Evolutionary conservation across 768 basidiomycete species (phyloP).

Genomic region (Mycena belliarum): DNA sequence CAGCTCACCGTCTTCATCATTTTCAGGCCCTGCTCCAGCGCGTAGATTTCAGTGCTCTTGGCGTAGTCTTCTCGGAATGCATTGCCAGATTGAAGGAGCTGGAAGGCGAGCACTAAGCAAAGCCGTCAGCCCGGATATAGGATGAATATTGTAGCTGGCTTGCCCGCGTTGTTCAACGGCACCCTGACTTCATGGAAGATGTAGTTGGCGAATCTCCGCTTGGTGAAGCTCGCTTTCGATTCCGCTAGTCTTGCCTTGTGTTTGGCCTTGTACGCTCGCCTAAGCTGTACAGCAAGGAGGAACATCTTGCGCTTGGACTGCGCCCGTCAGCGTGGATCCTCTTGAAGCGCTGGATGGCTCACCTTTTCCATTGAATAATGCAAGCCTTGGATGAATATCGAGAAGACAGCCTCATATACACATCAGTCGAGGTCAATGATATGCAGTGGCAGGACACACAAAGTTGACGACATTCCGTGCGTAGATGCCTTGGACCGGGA

Average conservation of each 20-base stretch:
- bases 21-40: conserved; percentile 36
- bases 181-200: conserved; percentile 53
- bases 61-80: conserved; percentile 31
- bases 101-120: conserved; percentile 38
- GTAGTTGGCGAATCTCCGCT: conserved; percentile 46
- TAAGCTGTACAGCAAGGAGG: conserved; percentile 34
- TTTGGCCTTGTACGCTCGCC: conserved; percentile 20
- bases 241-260: conserved; percentile 41
- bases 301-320: conserved; percentile 39
- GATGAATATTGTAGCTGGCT: background rate
- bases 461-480: conserved; percentile 26
- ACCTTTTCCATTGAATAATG: conserved; percentile 30
- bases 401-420: conserved; percentile 21
- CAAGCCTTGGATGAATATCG: conserved; percentile 25
- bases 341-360: background rate
- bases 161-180: conserved; percentile 49
- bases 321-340: background rate
- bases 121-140: background rate
- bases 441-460: conserved; percentile 28
- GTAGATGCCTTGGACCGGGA: conserved; percentile 26
- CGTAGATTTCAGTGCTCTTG: conserved; percentile 44
- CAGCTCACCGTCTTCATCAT: conserved; percentile 34
- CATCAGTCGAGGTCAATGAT: conserved; percentile 26
- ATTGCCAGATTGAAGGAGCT: conserved; percentile 43
- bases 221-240: conserved; percentile 32